Evolutionary conservation across 148 eudicot species (phyloP).

Genomic region (Silene latifolia): DNA sequence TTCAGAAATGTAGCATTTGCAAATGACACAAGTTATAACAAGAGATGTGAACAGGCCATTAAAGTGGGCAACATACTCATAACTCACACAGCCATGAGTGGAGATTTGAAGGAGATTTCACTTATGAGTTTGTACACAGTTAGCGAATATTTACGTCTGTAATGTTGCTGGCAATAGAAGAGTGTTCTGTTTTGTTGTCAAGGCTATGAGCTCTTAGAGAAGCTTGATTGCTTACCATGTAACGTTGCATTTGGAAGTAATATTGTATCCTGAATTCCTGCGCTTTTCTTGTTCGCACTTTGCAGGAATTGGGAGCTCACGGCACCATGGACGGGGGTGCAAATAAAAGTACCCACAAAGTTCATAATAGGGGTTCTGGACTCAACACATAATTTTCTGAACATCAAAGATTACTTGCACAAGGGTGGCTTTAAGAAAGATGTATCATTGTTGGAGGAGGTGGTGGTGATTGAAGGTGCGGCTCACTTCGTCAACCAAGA

Average conservation of each 20-base stretch:
- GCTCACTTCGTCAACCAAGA: slow-evolving; percentile 66
- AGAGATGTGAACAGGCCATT: too few species aligned
- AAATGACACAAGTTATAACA: too few species aligned
- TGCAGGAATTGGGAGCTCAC: slow-evolving; percentile 66
- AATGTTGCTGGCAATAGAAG: too few species aligned
- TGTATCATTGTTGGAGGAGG: slow-evolving; percentile 53
- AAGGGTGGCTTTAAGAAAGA: slow-evolving; percentile 55
- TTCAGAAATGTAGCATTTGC: neutral
- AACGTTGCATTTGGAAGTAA: too few species aligned
- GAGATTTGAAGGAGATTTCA: too few species aligned
- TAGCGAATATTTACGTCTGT: too few species aligned
- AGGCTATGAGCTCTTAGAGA: too few species aligned
- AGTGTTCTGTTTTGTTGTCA: too few species aligned
- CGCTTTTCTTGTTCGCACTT: neutral
- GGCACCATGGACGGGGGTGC: slow-evolving; percentile 59
- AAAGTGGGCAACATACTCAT: too few species aligned
- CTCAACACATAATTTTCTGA: slow-evolving; percentile 37
- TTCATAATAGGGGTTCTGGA: slow-evolving; percentile 56
- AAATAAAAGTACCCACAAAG: slow-evolving; percentile 50
- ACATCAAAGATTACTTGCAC: slow-evolving; percentile 44
- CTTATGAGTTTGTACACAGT: too few species aligned
- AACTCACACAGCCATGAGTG: too few species aligned
- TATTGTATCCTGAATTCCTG: neutral
- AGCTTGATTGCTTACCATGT: too few species aligned
- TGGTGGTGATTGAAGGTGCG: slow-evolving; percentile 52